Conservation (phyloP, 2,329 filamentous ascomycete genomes). For the Plectosphaerella plurivora region DNA sequence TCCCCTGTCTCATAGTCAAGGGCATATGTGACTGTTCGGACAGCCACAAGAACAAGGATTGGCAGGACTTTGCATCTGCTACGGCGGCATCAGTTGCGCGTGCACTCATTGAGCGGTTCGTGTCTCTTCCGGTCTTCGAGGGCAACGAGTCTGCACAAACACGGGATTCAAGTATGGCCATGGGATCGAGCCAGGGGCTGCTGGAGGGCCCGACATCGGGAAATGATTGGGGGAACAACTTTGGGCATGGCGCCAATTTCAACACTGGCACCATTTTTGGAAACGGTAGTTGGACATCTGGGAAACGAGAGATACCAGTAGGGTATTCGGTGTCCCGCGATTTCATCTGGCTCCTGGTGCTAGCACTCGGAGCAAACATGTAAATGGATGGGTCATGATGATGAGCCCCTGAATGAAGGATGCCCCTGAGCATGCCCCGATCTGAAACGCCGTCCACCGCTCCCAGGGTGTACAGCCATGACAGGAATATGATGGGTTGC, state of each 20-base stretch:
- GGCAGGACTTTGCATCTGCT: constrained; percentile 33
- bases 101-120: background rate
- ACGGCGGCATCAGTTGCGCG: constrained; percentile 26
- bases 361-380: no score
- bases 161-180: background rate
- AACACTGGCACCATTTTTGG: background rate
- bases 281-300: background rate
- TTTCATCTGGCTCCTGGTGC: no score
- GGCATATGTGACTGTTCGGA: constrained; percentile 36
- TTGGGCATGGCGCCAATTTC: background rate
- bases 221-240: background rate
- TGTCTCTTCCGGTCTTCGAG: background rate
- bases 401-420: no score
- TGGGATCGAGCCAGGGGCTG: no score
- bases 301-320: background rate
- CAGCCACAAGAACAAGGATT: constrained; percentile 30
- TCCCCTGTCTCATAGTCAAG: constrained; percentile 26
- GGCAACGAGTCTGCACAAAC: background rate
- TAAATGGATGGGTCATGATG: no score
- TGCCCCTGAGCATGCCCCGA: no score
- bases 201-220: background rate
- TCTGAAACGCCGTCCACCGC: no score
- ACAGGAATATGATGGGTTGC: no score
- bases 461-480: no score
- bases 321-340: no score